Conservation (phyloP, 208 protist species). For the Leptomonas seymouri region DNA sequence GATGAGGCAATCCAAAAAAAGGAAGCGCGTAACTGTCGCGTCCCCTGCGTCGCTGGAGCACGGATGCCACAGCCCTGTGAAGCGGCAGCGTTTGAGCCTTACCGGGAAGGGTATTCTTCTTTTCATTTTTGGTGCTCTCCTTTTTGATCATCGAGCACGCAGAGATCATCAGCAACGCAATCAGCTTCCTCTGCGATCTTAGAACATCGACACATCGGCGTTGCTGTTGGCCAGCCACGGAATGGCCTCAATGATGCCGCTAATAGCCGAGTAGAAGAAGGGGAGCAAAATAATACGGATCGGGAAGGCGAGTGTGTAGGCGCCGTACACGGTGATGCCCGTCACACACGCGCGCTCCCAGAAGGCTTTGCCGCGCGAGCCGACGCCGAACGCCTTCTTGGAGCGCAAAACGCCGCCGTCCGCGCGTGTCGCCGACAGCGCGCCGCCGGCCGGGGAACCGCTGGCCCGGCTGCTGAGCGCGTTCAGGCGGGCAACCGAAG, state of each 20-base stretch:
- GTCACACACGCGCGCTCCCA: constrained; percentile 76
- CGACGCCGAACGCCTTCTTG: constrained; percentile 37
- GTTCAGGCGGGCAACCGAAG: constrained; percentile 62
- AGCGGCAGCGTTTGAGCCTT: no score
- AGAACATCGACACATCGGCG: constrained; percentile 23
- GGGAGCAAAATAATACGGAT: constrained; percentile 77
- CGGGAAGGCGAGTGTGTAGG: constrained; percentile 82
- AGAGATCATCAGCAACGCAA: background rate
- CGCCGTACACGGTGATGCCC: constrained; percentile 53
- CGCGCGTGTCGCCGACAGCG: constrained; percentile 11
- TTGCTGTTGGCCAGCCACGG: constrained; percentile 75
- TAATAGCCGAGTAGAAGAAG: constrained; percentile 67
- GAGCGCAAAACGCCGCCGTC: constrained; percentile 29
- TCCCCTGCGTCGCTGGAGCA: background rate
- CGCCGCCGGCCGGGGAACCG: constrained; percentile 13
- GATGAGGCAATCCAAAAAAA: constrained; percentile 20
- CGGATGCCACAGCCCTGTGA: no score
- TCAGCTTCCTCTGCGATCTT: background rate
- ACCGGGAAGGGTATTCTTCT: background rate
- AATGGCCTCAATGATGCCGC: constrained; percentile 59
- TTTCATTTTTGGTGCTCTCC: background rate
- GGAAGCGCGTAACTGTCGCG: background rate
- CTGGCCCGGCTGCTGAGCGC: constrained; percentile 37
- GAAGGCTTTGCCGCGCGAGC: constrained; percentile 55
- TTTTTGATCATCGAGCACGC: background rate